A percentile compares a stretch with the other conserved stretches of the same genome.
Conservation (phyloP, 768 basidiomycete species). For the Xerocomellus chrysenteron region DNA sequence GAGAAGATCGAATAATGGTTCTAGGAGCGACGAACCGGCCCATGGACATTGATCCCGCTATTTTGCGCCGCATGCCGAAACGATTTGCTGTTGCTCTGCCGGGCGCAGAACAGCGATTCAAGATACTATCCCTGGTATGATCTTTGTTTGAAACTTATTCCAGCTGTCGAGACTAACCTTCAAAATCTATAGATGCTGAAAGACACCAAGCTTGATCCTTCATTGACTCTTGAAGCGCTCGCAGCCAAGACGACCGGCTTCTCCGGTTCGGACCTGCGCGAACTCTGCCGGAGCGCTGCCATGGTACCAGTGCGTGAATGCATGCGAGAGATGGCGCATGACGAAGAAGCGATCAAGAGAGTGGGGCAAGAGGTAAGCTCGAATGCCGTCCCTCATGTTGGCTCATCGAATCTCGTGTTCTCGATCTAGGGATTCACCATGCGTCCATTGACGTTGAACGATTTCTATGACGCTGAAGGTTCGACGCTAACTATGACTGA, state of each 20-base stretch:
- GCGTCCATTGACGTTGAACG: constrained; percentile 66
- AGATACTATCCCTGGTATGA: constrained; percentile 78
- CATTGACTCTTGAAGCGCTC: constrained; percentile 60
- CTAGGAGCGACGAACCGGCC: constrained; percentile 96
- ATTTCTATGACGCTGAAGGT: constrained; percentile 56
- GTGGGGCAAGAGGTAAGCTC: constrained; percentile 42
- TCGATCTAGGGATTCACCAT: constrained; percentile 66
- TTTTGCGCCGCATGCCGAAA: constrained; percentile 96
- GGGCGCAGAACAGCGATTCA: constrained; percentile 70
- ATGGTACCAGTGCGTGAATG: constrained; percentile 91
- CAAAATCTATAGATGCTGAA: constrained; percentile 67
- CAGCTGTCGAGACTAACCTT: neutral
- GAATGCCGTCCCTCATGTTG: neutral
- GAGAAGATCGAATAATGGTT: constrained; percentile 79
- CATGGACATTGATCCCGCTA: constrained; percentile 85
- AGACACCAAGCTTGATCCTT: constrained; percentile 63
- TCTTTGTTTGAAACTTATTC: neutral
- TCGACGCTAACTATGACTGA: constrained; percentile 26
- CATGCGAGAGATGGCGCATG: constrained; percentile 52
- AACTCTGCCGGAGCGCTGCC: constrained; percentile 90
- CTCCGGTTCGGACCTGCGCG: constrained; percentile 89
- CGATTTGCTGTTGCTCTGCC: constrained; percentile 87
- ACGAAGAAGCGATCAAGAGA: constrained; percentile 49
- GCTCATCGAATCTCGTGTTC: neutral
- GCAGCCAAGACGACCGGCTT: constrained; percentile 69